Base-by-base conservation (phyloP, 1,284 basidiomycete genomes). In the Ustilago xerochloae region DNA sequence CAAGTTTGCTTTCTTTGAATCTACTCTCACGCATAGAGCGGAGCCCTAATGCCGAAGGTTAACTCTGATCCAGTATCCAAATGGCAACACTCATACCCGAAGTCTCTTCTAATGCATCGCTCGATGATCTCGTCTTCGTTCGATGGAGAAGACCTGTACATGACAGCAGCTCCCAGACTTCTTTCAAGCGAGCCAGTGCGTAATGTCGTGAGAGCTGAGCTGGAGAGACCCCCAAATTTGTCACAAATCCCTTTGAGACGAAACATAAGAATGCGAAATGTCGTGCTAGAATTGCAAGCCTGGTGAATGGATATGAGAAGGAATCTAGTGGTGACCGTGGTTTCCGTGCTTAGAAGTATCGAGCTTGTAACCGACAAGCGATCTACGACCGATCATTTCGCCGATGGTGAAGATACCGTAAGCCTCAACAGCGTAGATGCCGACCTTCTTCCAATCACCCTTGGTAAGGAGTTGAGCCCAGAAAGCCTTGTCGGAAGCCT, bases 341-440 rank as follows among this genome's bases (percentile, higher is more conserved):
- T 39, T 33, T 20, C 36, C 68, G 60, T 79, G 72, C 43, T 61
- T 68, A 45, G 66, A 56, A 24, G 64, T 73, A 54, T 80, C 76
- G 55, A 80, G 66, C 63, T 75, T 80, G 78, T 80, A 80, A 12
- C 78, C 78, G 36, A 80, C 78, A 36, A 80, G 63, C 36, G 70
- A 74, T 52, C 78, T 74, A 32, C 78, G 63, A 16, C 78, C 78
- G 54, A 80, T 71, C 67, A 84, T 84, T 62, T 84, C 81, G 33
- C 82, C 82, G 51, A 84, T 83, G 33, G 77, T 92, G 87, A 91
- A 94, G 79, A 94, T 91, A 33, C 91, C 90, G 82, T 93, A 93
- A 41, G 92, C 92, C 86, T 97, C 95, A 30, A 93, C 86, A 55
- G 90, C 94, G 84, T 95, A 96, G 57, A 98, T 86, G 38, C 89